phyloP scores from a whole-genome alignment of 768 basidiomycete genomes.

The Sutorius australiensis region DNA sequence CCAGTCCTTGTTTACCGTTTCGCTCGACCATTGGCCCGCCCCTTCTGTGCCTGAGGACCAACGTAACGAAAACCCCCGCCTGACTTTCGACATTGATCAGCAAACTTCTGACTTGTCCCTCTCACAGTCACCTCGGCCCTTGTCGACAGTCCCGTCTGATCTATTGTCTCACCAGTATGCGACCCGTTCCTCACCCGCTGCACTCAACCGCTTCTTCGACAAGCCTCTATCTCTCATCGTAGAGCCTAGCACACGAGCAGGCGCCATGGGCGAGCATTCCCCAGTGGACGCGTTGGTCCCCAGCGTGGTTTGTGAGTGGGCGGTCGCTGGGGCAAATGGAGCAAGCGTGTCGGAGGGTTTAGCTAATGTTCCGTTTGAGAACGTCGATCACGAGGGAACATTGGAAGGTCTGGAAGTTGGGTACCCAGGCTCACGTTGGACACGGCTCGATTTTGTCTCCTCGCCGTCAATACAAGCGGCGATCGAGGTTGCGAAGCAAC shows the following conservation, averaged over 20 bases:
- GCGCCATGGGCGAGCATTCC: constrained; percentile 88
- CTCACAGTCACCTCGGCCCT: constrained; percentile 8
- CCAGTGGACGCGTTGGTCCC: constrained; percentile 89
- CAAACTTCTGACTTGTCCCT: background rate
- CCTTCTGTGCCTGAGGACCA: constrained; percentile 23
- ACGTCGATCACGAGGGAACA: background rate
- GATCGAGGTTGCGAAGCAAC: constrained; percentile 52
- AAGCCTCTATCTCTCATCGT: constrained; percentile 81
- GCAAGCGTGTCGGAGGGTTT: constrained; percentile 46
- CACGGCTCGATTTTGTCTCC: constrained; percentile 68
- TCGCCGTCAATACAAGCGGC: constrained; percentile 57
- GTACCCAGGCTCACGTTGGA: constrained; percentile 40
- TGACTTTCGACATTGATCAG: constrained; percentile 31
- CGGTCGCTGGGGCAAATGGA: constrained; percentile 40
- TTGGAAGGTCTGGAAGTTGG: constrained; percentile 9
- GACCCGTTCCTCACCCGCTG: constrained; percentile 61
- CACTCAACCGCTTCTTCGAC: constrained; percentile 86
- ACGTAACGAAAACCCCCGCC: constrained; percentile 25
- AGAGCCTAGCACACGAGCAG: constrained; percentile 80
- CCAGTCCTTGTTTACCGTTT: constrained; percentile 73
- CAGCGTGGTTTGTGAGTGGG: constrained; percentile 81
- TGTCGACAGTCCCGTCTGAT: constrained; percentile 15
- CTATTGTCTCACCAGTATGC: constrained; percentile 75
- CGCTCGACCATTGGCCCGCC: constrained; percentile 70
- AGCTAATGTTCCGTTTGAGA: constrained; percentile 32